Percentiles rank a stretch among this genome's conserved stretches.
phyloP scores from a whole-genome alignment of 768 basidiomycete species.

The Tubosaeta sp. region DNA sequence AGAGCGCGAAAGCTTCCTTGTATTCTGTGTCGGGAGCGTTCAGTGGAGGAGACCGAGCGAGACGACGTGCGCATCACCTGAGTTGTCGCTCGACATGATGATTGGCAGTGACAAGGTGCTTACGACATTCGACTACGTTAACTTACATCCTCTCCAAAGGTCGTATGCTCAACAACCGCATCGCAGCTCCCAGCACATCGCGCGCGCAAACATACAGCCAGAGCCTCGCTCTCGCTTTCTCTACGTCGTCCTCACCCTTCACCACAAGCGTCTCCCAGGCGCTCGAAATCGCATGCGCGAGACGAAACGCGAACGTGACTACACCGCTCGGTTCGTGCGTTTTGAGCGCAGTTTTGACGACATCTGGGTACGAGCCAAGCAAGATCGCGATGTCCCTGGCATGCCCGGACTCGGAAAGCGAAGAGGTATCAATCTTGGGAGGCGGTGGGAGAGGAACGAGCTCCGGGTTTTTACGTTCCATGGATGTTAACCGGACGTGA shows the following conservation, averaged over 20 bases:
- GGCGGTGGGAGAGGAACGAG: conserved; percentile 72
- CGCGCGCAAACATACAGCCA: conserved; percentile 86
- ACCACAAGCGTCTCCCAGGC: conserved; percentile 92
- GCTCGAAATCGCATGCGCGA: conserved; percentile 83
- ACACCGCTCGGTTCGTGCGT: conserved; percentile 87
- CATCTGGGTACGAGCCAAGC: conserved; percentile 88
- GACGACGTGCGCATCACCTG: conserved; percentile 29
- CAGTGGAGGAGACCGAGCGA: conserved; percentile 1
- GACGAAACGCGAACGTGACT: conserved; percentile 84
- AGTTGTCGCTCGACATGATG: conserved; percentile 42
- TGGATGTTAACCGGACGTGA: conserved; percentile 87
- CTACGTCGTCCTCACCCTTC: conserved; percentile 71
- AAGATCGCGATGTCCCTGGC: conserved; percentile 83
- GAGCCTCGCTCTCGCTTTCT: conserved; percentile 78
- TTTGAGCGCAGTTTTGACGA: conserved; percentile 80
- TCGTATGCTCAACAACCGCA: conserved; percentile 83
- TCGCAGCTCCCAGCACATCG: conserved; percentile 83
- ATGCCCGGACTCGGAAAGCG: conserved; percentile 64
- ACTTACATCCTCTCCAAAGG: conserved; percentile 96
- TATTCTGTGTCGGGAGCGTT: conserved; percentile 57
- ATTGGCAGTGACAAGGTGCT: too few species aligned
- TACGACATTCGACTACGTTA: too few species aligned
- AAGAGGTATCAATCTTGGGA: conserved; percentile 60
- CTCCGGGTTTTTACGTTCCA: conserved; percentile 88
- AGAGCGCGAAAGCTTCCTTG: conserved; percentile 96